Evolutionary conservation across 2,329 filamentous ascomycete genomes (phyloP).

Genomic region (Chrysoporthe deuterocubensis): DNA sequence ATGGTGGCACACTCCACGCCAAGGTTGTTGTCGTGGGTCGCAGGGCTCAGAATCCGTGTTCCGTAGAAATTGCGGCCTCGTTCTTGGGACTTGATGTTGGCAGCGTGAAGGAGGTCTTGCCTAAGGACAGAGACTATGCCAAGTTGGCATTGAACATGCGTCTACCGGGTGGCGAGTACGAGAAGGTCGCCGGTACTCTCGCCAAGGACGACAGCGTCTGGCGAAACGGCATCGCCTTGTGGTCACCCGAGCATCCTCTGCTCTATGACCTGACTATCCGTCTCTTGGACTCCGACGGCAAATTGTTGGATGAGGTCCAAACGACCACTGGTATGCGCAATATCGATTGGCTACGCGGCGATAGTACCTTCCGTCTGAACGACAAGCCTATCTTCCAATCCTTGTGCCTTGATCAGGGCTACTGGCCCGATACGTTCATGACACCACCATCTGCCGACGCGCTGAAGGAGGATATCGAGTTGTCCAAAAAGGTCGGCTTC

Average conservation of each 20-base stretch:
- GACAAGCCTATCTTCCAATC: conserved; percentile 63
- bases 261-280: conserved; percentile 61
- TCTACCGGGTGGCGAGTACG: conserved; percentile 40
- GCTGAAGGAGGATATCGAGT: conserved; percentile 56
- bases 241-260: conserved; percentile 62
- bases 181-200: conserved; percentile 41
- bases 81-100: conserved; percentile 54
- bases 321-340: conserved; percentile 66
- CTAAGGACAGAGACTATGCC: conserved; percentile 53
- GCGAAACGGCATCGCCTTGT: conserved; percentile 62
- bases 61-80: conserved; percentile 57
- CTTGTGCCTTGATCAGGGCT: conserved; percentile 64
- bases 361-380: conserved; percentile 64
- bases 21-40: conserved; percentile 54
- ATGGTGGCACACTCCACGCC: conserved; percentile 54
- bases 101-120: conserved; percentile 48
- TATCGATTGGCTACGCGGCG: conserved; percentile 60
- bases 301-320: conserved; percentile 57
- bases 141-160: conserved; percentile 53
- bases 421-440: conserved; percentile 65
- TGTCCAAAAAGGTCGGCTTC: conserved; percentile 64
- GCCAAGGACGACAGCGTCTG: conserved; percentile 45
- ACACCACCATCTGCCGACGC: conserved; percentile 56
- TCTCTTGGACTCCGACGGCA: conserved; percentile 48
- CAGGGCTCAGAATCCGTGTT: conserved; percentile 49